Conservation (phyloP, 1,284 basidiomycete species). For the Moesziomyces parantarcticus region DNA sequence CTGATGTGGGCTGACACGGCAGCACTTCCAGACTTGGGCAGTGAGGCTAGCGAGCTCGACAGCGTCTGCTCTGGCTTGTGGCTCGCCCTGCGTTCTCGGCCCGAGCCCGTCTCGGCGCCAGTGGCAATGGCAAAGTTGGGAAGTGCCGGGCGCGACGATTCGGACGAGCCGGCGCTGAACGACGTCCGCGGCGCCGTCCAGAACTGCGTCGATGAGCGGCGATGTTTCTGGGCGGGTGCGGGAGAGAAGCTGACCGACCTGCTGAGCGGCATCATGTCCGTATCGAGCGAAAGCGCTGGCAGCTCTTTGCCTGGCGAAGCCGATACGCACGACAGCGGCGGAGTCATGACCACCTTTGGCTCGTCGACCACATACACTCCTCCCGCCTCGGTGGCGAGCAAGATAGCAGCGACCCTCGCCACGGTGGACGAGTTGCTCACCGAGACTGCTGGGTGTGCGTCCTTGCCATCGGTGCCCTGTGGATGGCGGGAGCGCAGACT, state of each 20-base stretch:
- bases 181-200: conserved; percentile 39
- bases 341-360: conserved; percentile 39
- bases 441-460: conserved; percentile 41
- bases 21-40: conserved; percentile 9
- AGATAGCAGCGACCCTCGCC: conserved; percentile 30
- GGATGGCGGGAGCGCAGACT: conserved; percentile 34
- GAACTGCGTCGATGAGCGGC: conserved; percentile 40
- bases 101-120: neutral
- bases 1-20: conserved; percentile 21
- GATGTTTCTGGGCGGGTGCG: conserved; percentile 32
- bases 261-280: conserved; percentile 26
- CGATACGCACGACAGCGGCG: conserved; percentile 39
- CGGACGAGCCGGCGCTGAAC: conserved; percentile 8
- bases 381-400: conserved; percentile 32
- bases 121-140: conserved; percentile 24
- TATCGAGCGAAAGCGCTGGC: conserved; percentile 20
- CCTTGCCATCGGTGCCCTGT: conserved; percentile 42
- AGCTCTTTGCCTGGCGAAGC: conserved; percentile 34
- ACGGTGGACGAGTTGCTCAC: conserved; percentile 31
- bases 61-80: conserved; percentile 17
- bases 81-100: conserved; percentile 15
- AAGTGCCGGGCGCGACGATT: conserved; percentile 12
- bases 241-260: conserved; percentile 33
- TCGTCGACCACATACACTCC: conserved; percentile 45
- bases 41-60: conserved; percentile 25